phyloP scores from a whole-genome alignment of 495 filamentous ascomycete species.

The Ramalina peruviana region DNA sequence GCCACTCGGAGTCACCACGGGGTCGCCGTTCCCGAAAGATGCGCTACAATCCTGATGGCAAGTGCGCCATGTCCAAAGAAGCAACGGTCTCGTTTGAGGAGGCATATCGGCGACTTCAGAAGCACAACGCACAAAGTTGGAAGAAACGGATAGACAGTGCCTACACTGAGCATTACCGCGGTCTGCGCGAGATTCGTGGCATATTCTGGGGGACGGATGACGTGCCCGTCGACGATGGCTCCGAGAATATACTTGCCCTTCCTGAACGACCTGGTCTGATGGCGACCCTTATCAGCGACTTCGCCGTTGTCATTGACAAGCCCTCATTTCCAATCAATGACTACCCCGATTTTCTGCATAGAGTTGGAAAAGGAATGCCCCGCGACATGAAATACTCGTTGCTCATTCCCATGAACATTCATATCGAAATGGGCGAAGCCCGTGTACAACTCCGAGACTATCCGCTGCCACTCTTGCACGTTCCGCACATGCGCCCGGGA shows the following conservation, averaged over 20 bases:
- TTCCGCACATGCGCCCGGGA: conserved; percentile 64
- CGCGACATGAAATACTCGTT: conserved; percentile 78
- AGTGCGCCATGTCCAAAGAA: conserved; percentile 48
- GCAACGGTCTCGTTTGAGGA: conserved; percentile 57
- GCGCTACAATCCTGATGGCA: conserved; percentile 71
- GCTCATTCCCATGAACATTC: conserved; percentile 77
- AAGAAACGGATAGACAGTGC: conserved; percentile 77
- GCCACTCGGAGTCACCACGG: conserved; percentile 13
- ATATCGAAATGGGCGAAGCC: conserved; percentile 84
- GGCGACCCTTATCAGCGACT: conserved; percentile 66
- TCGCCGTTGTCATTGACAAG: conserved; percentile 79
- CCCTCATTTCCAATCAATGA: conserved; percentile 77
- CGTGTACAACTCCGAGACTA: conserved; percentile 80
- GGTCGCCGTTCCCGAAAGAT: conserved; percentile 29
- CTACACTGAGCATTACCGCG: conserved; percentile 50
- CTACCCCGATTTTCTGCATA: conserved; percentile 67
- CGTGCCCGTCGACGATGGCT: conserved; percentile 66
- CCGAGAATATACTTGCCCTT: conserved; percentile 73
- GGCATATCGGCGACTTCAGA: conserved; percentile 59
- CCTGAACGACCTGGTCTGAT: conserved; percentile 77
- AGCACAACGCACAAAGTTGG: conserved; percentile 81
- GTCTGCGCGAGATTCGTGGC: conserved; percentile 64
- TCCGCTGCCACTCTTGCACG: conserved; percentile 79
- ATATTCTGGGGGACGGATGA: conserved; percentile 77
- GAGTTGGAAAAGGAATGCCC: conserved; percentile 91